These are phyloP conservation scores for Termitomyces sp. DNA, from an alignment of 768 basidiomycete species.

Conservation along the genomic window DNA sequence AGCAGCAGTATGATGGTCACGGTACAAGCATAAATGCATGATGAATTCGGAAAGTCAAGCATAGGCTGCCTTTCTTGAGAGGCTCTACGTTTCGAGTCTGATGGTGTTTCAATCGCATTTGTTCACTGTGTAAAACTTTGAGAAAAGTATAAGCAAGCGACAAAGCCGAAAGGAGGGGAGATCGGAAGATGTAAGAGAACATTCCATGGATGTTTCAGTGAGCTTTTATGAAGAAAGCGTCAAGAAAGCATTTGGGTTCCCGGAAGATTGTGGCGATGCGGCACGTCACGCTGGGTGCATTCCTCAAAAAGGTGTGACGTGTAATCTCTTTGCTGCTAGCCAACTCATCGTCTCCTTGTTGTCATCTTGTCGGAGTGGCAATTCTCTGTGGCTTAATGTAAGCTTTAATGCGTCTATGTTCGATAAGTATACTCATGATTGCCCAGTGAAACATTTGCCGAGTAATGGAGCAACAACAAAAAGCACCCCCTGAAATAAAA, in stretches of 20 bases:
- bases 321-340: conserved; percentile 4
- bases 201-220: background rate
- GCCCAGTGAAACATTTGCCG: background rate
- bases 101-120: too few relatives aligned
- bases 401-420: background rate
- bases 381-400: background rate
- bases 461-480: conserved; percentile 65
- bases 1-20: background rate
- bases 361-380: background rate
- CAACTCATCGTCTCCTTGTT: conserved; percentile 9
- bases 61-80: too few relatives aligned
- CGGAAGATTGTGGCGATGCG: conserved; percentile 11
- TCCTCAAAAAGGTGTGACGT: conserved; percentile 11
- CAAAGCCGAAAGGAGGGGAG: background rate
- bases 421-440: background rate
- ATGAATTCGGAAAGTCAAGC: background rate
- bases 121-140: background rate
- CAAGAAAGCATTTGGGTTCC: too few relatives aligned
- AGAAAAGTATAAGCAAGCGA: background rate
- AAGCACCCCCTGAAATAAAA: conserved; percentile 74
- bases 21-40: background rate
- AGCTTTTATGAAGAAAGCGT: too few relatives aligned
- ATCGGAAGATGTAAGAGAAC: background rate
- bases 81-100: too few relatives aligned
- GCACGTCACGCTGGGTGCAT: conserved; percentile 1